Percentiles rank a stretch among this genome's conserved stretches.
These are phyloP conservation scores for Pogostemon cablin DNA, from an alignment of 257 asterid genomes.

Conservation along the genomic window DNA sequence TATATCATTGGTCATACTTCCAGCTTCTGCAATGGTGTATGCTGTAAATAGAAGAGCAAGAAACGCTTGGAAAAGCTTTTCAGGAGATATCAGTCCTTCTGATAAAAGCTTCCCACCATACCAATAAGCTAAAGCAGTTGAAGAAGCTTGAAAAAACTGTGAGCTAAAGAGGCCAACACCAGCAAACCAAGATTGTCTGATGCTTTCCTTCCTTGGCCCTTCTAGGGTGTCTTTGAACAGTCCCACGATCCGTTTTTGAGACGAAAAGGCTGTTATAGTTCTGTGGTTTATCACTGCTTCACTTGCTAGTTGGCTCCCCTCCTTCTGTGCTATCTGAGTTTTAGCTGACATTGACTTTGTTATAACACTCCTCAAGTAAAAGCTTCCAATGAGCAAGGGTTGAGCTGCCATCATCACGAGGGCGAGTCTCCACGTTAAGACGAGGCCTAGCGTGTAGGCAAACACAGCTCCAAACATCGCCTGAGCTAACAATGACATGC, in stretches of 20 bases:
- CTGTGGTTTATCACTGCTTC: constrained; percentile 68
- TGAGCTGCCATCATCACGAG: constrained; percentile 73
- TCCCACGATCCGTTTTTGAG: constrained; percentile 53
- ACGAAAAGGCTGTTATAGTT: constrained; percentile 71
- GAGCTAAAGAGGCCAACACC: constrained; percentile 77
- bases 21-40: constrained; percentile 86
- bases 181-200: constrained; percentile 68
- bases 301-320: constrained; percentile 71
- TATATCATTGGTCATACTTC: constrained; percentile 88
- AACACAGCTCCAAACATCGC: constrained; percentile 56
- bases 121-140: constrained; percentile 83
- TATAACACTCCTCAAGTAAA: constrained; percentile 57
- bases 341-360: constrained; percentile 62
- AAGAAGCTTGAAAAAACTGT: constrained; percentile 77
- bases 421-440: constrained; percentile 59
- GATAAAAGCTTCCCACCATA: constrained; percentile 71
- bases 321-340: constrained; percentile 58
- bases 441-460: constrained; percentile 60
- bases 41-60: constrained; percentile 80
- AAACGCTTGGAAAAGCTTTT: constrained; percentile 75
- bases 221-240: constrained; percentile 54
- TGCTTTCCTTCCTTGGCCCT: constrained; percentile 60
- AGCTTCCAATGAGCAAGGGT: constrained; percentile 69
- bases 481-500: constrained; percentile 57
- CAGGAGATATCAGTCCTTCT: constrained; percentile 48